Evolutionary conservation across 2,329 filamentous ascomycete species (phyloP), one percentile per base, ranked within the genome.

Genomic region (Biscogniauxia marginata): DNA sequence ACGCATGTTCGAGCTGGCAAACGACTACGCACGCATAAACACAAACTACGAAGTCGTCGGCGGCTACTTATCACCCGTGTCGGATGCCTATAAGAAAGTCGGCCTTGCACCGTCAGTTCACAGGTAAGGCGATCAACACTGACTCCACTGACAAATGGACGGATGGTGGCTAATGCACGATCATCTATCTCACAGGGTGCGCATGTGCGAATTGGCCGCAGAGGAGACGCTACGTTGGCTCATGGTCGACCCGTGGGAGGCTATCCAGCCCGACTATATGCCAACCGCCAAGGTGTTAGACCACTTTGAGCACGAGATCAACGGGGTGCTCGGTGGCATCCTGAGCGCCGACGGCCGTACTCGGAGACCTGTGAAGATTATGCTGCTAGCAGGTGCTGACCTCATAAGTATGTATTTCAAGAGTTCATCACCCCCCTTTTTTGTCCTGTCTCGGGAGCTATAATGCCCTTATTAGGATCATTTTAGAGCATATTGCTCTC

Each of bases 231-330:
- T 87, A 50, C 85, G 85, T 65, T 92, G 89, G 87, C 79, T 96
- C 58, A 91, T 91, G 85, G 90, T 95, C 47, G 91, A 96, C 70
- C 86, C 89, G 0, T 96, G 90, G 88, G 93, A 96, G 78, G 89
- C 91, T n/a, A 79, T 89, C 66, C 86, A 96, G 75, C 84, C 87
- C 67, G 82, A 89, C 63, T 98, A 96, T 71, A 87, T 91, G 60
- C 91, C 92, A 16, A 98, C 93, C 0, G 93, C 93, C 43, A 84
- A 89, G 65, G 93, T 96, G 44, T 79, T 97, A 49, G 91, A 96
- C 69, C 93, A 97, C 74, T 95, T 97, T 66, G 87, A 96, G 63
- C 77, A 93, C 69, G 91, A 97, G 72, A 90, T 97, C 70, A 96
- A 97, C 71, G 82, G 84, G 21, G 83, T 91, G 46, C 78, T 87